phyloP scores from a whole-genome alignment of 2,329 filamentous ascomycete genomes.

The Pseudogymnoascus sp. region DNA sequence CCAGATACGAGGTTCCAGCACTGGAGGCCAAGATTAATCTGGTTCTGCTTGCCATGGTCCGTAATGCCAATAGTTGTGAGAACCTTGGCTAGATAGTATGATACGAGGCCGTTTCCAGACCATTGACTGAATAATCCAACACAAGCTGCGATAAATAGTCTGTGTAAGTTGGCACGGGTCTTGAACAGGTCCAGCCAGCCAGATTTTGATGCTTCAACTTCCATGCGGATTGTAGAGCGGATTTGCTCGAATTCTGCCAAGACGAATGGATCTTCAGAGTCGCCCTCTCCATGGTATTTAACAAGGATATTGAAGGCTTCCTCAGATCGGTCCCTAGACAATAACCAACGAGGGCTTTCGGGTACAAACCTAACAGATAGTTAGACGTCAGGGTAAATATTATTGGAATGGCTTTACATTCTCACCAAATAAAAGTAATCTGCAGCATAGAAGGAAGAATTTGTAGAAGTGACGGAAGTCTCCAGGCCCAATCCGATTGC shows the following conservation, averaged over 20 bases:
- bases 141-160: constrained; percentile 40
- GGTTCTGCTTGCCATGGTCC: constrained; percentile 25
- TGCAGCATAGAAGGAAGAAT: constrained; percentile 21
- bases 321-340: constrained; percentile 27
- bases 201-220: constrained; percentile 25
- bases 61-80: constrained; percentile 27
- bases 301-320: constrained; percentile 19
- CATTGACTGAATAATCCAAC: constrained; percentile 44
- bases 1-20: constrained; percentile 12
- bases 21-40: constrained; percentile 13
- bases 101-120: too few species aligned
- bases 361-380: constrained; percentile 11
- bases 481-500: constrained; percentile 32
- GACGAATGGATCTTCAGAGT: constrained; percentile 33
- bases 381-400: background rate
- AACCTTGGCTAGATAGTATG: constrained; percentile 25
- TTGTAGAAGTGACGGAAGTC: constrained; percentile 29
- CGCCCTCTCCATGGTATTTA: constrained; percentile 37
- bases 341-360: constrained; percentile 23
- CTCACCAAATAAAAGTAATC: constrained; percentile 20
- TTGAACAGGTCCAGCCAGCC: constrained; percentile 32
- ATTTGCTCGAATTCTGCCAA: constrained; percentile 36
- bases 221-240: constrained; percentile 17
- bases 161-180: constrained; percentile 41
- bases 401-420: background rate